Conservation (phyloP, 768 basidiomycete genomes). For the Mycena leptocephala region DNA sequence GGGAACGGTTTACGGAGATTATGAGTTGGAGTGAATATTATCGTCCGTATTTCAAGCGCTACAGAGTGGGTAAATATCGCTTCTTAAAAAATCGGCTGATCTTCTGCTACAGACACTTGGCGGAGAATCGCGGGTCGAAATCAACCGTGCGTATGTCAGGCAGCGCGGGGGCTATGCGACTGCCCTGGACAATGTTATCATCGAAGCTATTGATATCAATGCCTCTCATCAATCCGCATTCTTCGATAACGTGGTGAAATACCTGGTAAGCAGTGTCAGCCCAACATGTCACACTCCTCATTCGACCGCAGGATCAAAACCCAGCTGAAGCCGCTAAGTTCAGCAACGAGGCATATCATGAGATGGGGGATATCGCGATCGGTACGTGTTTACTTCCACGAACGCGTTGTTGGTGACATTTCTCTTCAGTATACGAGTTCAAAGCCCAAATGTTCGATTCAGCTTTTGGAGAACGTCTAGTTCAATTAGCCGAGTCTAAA, state of each 20-base stretch:
- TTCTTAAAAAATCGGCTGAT: background rate
- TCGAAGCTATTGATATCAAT: conserved; percentile 13
- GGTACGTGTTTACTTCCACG: background rate
- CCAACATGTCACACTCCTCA: background rate
- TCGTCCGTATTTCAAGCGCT: conserved; percentile 33
- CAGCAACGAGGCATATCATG: conserved; percentile 25
- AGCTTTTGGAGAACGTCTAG: conserved; percentile 17
- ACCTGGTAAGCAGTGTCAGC: conserved; percentile 3
- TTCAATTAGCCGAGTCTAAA: conserved; percentile 12
- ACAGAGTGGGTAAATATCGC: conserved; percentile 9
- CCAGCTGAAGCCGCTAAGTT: conserved; percentile 32
- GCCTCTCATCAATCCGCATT: background rate
- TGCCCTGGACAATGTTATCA: conserved; percentile 14
- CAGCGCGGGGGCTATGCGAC: background rate
- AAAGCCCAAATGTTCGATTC: conserved; percentile 26
- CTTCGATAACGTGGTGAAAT: conserved; percentile 20
- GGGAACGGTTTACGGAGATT: conserved; percentile 13
- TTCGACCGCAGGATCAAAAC: background rate
- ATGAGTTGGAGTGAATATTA: conserved; percentile 31
- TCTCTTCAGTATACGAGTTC: conserved; percentile 15
- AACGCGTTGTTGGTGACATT: background rate
- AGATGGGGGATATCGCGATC: conserved; percentile 26
- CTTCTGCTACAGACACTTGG: background rate
- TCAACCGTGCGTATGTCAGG: conserved; percentile 19
- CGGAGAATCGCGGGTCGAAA: conserved; percentile 15